phyloP scores from a whole-genome alignment of 139 green algal genomes.

The Mychonastes homosphaera region DNA sequence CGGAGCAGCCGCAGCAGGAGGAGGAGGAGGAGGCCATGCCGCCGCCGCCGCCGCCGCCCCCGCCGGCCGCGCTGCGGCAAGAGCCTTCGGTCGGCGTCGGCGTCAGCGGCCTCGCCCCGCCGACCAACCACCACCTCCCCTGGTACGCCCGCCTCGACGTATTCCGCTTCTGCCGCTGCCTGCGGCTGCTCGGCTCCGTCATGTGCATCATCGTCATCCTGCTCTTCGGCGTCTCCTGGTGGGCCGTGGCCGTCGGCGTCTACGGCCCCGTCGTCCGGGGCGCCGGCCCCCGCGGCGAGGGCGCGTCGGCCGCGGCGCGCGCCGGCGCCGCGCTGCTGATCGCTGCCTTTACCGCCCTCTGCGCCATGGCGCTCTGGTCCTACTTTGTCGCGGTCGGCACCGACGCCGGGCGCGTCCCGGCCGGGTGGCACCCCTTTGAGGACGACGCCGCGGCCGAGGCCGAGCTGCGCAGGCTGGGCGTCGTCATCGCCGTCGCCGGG shows the following conservation, averaged over 20 bases:
- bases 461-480: no score
- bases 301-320: conserved; percentile 7
- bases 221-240: conserved; percentile 54
- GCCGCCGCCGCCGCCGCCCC: no score
- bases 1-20: no score
- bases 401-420: conserved; percentile 72
- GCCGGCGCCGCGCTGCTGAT: conserved; percentile 21
- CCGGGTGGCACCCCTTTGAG: conserved; percentile 74
- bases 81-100: no score
- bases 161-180: conserved; percentile 37
- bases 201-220: conserved; percentile 77
- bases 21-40: no score
- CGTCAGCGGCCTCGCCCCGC: no score
- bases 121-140: no score
- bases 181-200: conserved; percentile 49
- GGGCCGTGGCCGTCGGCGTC: conserved; percentile 37
- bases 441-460: conserved; percentile 66
- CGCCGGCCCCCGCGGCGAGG: no score
- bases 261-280: conserved; percentile 37
- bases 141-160: conserved; percentile 37
- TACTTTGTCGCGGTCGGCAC: conserved; percentile 79
- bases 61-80: no score
- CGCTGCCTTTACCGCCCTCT: conserved; percentile 37
- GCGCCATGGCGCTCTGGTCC: conserved; percentile 76
- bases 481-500: no score